phyloP scores from a whole-genome alignment of 2,329 filamentous ascomycete species.

The Bipolaris zeicola region DNA sequence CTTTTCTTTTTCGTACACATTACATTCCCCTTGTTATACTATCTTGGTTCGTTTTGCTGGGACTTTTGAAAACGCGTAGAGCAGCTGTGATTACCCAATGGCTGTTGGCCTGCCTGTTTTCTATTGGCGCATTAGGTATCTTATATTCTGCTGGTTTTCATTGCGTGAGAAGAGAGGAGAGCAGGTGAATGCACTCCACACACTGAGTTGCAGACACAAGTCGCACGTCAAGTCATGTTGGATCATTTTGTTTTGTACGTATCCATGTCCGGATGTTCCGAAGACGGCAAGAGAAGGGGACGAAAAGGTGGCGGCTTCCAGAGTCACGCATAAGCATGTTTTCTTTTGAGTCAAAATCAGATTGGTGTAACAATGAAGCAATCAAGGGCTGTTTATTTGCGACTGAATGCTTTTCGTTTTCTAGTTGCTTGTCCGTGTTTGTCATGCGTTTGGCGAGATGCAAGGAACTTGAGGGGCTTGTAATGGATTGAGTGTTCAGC shows the following conservation, averaged over 20 bases:
- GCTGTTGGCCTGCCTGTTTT: neutral
- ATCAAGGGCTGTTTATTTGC: neutral
- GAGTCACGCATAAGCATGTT: neutral
- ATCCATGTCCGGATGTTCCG: neutral
- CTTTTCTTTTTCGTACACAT: neutral
- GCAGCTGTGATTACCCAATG: neutral
- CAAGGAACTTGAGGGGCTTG: neutral
- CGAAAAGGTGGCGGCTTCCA: neutral
- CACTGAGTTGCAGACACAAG: neutral
- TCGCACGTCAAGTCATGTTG: neutral
- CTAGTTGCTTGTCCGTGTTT: neutral
- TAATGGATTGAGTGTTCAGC: no score
- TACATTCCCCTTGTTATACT: neutral
- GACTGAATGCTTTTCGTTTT: neutral
- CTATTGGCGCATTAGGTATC: neutral
- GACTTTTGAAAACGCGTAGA: neutral
- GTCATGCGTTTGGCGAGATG: neutral
- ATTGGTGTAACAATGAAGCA: neutral
- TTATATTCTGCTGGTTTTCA: neutral
- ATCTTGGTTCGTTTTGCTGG: neutral
- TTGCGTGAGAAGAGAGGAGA: neutral
- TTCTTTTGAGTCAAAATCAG: neutral
- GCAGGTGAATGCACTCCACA: neutral
- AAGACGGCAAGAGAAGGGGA: neutral
- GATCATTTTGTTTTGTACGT: neutral